Evolutionary conservation across 1,139 yeast species (phyloP).

Genomic region (Pichia norvegensis): DNA sequence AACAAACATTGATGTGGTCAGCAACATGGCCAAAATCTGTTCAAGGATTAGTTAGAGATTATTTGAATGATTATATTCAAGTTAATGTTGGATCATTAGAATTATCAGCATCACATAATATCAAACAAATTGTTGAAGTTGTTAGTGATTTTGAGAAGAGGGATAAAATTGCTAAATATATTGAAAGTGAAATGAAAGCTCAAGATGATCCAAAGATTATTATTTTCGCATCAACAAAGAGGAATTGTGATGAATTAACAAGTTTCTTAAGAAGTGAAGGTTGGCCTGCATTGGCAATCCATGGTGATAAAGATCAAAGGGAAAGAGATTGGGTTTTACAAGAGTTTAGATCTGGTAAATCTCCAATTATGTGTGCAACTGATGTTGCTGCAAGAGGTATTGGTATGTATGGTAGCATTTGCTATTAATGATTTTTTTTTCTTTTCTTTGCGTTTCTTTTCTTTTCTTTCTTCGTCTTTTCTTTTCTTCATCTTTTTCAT

Average conservation of each 20-base stretch:
- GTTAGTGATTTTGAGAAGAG: constrained; percentile 88
- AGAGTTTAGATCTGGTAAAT: constrained; percentile 85
- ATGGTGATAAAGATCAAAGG: constrained; percentile 96
- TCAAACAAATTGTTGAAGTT: constrained; percentile 89
- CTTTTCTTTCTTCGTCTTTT: not conserved
- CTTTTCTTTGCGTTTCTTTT: not conserved
- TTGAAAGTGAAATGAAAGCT: constrained; percentile 68
- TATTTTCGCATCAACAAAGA: constrained; percentile 90
- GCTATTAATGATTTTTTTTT: not conserved
- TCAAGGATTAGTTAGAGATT: constrained; percentile 84
- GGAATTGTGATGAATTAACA: constrained; percentile 95
- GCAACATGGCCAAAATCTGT: constrained; percentile 99
- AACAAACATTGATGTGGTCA: constrained; percentile 98
- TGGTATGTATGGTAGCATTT: constrained; percentile 64
- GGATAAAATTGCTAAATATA: constrained; percentile 77
- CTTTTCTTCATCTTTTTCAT: not conserved
- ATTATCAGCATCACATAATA: constrained; percentile 92
- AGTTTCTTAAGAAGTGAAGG: constrained; percentile 90
- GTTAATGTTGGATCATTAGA: constrained; percentile 95
- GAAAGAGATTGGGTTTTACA: constrained; percentile 98
- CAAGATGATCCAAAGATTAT: constrained; percentile 72
- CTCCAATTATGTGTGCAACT: constrained; percentile 98
- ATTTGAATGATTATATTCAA: constrained; percentile 87
- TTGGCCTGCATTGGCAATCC: constrained; percentile 98
- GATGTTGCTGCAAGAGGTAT: constrained; percentile 99